These are phyloP conservation scores for Vairimorpha necatrix DNA, from an alignment of 371 early-diverging fungal genomes.

Conservation along the genomic window DNA sequence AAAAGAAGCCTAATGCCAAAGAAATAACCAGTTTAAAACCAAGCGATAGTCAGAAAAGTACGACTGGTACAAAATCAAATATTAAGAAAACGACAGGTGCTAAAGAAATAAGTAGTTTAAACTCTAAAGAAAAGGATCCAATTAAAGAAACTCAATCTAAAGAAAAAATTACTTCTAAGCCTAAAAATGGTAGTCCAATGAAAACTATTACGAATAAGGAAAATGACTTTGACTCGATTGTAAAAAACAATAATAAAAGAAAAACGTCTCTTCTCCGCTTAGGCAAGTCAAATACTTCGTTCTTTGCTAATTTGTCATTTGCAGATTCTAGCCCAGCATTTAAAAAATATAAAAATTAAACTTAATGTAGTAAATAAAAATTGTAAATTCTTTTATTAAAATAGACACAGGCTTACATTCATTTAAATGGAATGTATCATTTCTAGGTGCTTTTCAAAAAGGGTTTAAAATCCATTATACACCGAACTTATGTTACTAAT, in stretches of 20 bases:
- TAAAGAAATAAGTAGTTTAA: constrained; percentile 37
- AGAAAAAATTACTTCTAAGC: background rate
- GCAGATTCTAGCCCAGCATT: background rate
- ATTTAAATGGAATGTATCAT: too few relatives aligned
- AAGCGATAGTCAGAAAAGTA: too few relatives aligned
- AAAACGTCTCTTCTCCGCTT: too few relatives aligned
- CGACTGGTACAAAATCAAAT: too few relatives aligned
- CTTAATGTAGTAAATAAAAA: background rate
- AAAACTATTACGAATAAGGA: background rate
- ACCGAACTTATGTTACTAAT: too few relatives aligned
- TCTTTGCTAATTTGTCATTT: constrained; percentile 5
- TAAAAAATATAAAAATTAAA: background rate
- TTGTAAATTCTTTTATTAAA: too few relatives aligned
- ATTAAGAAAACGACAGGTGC: constrained; percentile 9
- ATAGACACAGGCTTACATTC: too few relatives aligned
- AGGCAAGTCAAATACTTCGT: background rate
- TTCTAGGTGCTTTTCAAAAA: too few relatives aligned
- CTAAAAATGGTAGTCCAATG: too few relatives aligned
- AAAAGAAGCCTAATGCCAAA: too few relatives aligned
- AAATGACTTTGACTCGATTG: background rate
- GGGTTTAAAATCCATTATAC: too few relatives aligned
- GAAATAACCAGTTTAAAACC: too few relatives aligned
- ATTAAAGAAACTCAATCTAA: constrained; percentile 23
- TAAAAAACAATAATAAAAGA: background rate
- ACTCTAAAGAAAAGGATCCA: constrained; percentile 10